Evolutionary conservation across 257 asterid genomes (phyloP).

Genomic region (Nicotiana tabacum): DNA sequence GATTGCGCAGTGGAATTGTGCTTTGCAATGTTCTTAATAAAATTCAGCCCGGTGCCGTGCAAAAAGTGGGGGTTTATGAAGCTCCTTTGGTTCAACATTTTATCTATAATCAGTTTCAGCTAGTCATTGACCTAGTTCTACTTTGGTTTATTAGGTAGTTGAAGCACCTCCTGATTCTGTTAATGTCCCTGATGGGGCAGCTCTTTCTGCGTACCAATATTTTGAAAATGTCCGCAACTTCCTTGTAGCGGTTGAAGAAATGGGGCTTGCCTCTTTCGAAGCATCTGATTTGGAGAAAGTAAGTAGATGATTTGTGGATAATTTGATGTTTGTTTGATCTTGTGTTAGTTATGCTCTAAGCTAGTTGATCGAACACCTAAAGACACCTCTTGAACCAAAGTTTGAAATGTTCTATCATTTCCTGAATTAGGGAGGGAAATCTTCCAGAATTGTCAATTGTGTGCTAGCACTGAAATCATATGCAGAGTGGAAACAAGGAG

Average conservation of each 20-base stretch:
- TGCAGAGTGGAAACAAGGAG: slow-evolving; percentile 72
- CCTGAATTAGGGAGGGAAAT: slow-evolving; percentile 64
- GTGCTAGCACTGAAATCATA: slow-evolving; percentile 75
- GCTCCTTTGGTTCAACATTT: background rate
- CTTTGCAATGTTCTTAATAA: slow-evolving; percentile 89
- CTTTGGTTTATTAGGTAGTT: slow-evolving; percentile 48
- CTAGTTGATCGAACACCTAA: background rate
- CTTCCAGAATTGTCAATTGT: slow-evolving; percentile 70
- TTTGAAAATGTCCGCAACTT: slow-evolving; percentile 84
- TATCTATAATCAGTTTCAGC: slow-evolving; percentile 3
- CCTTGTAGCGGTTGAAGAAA: slow-evolving; percentile 57
- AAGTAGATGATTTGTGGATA: slow-evolving; percentile 8
- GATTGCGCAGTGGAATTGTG: slow-evolving; percentile 80
- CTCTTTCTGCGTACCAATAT: slow-evolving; percentile 77
- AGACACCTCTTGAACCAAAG: background rate
- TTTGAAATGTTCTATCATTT: background rate
- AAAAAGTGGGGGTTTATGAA: slow-evolving; percentile 54
- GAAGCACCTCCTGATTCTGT: slow-evolving; percentile 61
- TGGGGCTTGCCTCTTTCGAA: slow-evolving; percentile 87
- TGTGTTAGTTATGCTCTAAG: background rate
- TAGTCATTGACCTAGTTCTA: background rate
- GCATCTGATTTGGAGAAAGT: slow-evolving; percentile 89
- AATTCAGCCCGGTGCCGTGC: slow-evolving; percentile 67
- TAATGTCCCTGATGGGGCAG: slow-evolving; percentile 72
- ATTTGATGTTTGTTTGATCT: background rate